These are phyloP conservation scores for Fomitiporia mediterranea DNA, from an alignment of 1,284 basidiomycete genomes.

Conservation along the genomic window DNA sequence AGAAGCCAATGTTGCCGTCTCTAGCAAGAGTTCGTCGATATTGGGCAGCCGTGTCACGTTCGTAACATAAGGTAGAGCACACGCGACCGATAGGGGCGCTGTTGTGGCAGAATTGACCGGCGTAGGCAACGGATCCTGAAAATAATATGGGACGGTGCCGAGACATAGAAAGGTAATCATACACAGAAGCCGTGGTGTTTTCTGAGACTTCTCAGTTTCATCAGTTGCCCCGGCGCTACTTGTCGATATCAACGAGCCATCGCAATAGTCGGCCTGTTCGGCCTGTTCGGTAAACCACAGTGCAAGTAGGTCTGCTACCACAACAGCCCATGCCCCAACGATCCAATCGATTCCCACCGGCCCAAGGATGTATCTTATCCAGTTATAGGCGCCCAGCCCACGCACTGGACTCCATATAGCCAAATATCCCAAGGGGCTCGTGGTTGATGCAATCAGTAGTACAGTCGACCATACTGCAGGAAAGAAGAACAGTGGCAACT, in stretches of 20 bases:
- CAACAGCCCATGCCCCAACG: conserved; percentile 62
- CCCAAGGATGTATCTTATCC: conserved; percentile 56
- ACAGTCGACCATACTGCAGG: conserved; percentile 62
- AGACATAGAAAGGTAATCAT: conserved; percentile 40
- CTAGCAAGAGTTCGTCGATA: conserved; percentile 57
- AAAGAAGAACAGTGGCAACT: conserved; percentile 50
- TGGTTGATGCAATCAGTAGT: conserved; percentile 48
- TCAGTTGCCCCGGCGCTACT: not conserved
- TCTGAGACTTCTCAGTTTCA: conserved; percentile 14
- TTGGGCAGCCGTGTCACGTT: conserved; percentile 37
- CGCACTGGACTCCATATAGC: conserved; percentile 61
- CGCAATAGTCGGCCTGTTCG: conserved; percentile 24
- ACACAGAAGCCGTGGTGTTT: conserved; percentile 24
- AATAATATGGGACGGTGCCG: conserved; percentile 55
- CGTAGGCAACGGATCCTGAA: conserved; percentile 38
- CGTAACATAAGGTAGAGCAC: conserved; percentile 45
- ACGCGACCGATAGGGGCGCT: conserved; percentile 58
- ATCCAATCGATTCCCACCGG: conserved; percentile 63
- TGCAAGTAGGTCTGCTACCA: conserved; percentile 50
- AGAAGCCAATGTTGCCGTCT: conserved; percentile 41
- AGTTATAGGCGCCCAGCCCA: conserved; percentile 50
- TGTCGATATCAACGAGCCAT: conserved; percentile 12
- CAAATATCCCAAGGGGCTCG: conserved; percentile 64
- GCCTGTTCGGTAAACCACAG: conserved; percentile 52
- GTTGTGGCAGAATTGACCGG: conserved; percentile 38